These are phyloP conservation scores for Primulina eburnea DNA, from an alignment of 257 asterid genomes.

Conservation along the genomic window DNA sequence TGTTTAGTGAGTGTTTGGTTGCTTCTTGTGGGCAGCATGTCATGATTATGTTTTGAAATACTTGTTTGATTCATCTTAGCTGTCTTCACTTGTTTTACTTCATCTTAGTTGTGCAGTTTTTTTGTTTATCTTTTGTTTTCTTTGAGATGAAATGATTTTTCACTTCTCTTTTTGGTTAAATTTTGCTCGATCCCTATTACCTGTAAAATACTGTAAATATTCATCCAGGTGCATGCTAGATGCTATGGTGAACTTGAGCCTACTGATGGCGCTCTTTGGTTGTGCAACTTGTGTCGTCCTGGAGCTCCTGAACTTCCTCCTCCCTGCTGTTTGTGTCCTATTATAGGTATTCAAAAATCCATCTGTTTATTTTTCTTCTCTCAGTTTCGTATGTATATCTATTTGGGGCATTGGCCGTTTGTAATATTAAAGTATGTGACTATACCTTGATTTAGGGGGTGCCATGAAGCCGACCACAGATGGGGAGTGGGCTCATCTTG, in stretches of 20 bases:
- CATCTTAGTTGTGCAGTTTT: constrained; percentile 17
- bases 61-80: constrained; percentile 15
- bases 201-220: constrained; percentile 21
- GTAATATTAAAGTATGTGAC: constrained; percentile 20
- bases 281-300: constrained; percentile 96
- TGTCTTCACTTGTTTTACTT: neutral
- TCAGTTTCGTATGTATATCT: constrained; percentile 23
- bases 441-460: constrained; percentile 61
- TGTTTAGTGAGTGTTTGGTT: constrained; percentile 1
- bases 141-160: neutral
- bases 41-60: constrained; percentile 19
- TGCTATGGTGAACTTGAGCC: constrained; percentile 95
- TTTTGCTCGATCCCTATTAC: constrained; percentile 7
- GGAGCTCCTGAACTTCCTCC: constrained; percentile 85
- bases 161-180: neutral
- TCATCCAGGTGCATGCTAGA: constrained; percentile 90
- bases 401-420: constrained; percentile 24
- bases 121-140: constrained; percentile 8
- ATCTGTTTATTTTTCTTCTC: constrained; percentile 15
- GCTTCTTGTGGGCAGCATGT: constrained; percentile 6
- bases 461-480: constrained; percentile 99
- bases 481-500: constrained; percentile 99
- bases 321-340: constrained; percentile 91
- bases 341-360: constrained; percentile 52
- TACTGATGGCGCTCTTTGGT: constrained; percentile 83